Base-by-base conservation (phyloP, 768 basidiomycete species). In the Tricholoma saponaceum region DNA sequence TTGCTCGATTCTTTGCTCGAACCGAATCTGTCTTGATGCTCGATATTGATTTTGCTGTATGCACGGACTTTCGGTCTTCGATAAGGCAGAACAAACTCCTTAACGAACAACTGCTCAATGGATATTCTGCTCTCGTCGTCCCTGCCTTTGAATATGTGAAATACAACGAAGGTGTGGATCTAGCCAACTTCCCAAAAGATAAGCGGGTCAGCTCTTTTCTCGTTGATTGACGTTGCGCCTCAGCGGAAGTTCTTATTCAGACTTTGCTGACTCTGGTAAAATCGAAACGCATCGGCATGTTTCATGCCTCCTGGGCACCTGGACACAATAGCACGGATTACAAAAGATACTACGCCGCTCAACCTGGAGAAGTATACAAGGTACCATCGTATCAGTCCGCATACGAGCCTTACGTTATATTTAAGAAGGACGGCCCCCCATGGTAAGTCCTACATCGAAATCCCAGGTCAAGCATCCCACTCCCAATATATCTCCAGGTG, bases 21-120 rank as follows among this genome's bases (percentile, higher is more conserved):
- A 93, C 93, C 7, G 83, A 89, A 61, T 91, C 83, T 62, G 82
- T 94, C 57, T 89, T 95, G 85, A 89, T 94, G 86, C 84, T 95
- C 52, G 94, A 95, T 68, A 87, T 95, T 59, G 92, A 95, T 69
- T 94, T 95, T 69, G 86, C 82, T 30, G 71, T 90, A 10, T 92
- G 92, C 69, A 93, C 93, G 49, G 84, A 91, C 72, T 90, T 92
- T 70, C 80, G 88, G 57, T 67, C 72, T 26, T 76, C 81, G 8
- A 73, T 92, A 60, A 79, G 77, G 52, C 72, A 72, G 10, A 76
- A 76, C 62, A 64, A 70, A 51, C 69, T 61, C n/a, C 67, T 72
- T 18, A 74, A 79, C 65, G 68, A 72, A 26, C 79, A 77, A 62
- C 72, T 94, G 55, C 75, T 76, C 22, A 77, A 74, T 51, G 92